These are phyloP conservation scores for Paxillus ammoniavirescens DNA, from an alignment of 768 basidiomycete species.

Conservation along the genomic window DNA sequence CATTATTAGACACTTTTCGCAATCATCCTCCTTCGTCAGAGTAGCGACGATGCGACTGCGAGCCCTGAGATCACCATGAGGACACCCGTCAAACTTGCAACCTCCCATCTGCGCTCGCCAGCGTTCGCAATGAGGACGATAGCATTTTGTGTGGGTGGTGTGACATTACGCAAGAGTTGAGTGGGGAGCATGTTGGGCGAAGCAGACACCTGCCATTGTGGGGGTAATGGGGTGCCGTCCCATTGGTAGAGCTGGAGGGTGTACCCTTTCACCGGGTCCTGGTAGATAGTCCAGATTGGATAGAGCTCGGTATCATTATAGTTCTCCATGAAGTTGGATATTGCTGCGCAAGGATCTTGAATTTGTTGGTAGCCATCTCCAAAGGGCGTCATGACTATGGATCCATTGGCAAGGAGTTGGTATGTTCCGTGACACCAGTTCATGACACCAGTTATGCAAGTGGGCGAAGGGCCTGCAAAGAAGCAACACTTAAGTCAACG, in stretches of 20 bases:
- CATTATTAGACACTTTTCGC: not conserved
- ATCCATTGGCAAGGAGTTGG: conserved; percentile 68
- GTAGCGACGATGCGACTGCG: conserved; percentile 22
- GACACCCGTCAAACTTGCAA: conserved; percentile 9
- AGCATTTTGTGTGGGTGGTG: conserved; percentile 24
- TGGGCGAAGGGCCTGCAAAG: conserved; percentile 69
- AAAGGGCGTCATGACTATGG: conserved; percentile 70
- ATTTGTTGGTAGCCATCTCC: conserved; percentile 93
- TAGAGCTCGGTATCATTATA: conserved; percentile 79
- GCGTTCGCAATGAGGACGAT: conserved; percentile 19
- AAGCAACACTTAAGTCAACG: not conserved
- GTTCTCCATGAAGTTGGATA: conserved; percentile 81
- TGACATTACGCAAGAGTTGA: conserved; percentile 55
- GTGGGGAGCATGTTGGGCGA: conserved; percentile 90
- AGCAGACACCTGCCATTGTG: conserved; percentile 61
- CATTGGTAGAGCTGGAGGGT: conserved; percentile 77
- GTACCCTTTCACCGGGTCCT: conserved; percentile 57
- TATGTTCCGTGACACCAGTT: conserved; percentile 90
- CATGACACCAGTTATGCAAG: conserved; percentile 86
- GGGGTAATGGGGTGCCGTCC: conserved; percentile 76
- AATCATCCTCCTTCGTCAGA: conserved; percentile 12
- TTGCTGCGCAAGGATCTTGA: conserved; percentile 89
- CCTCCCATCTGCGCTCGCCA: conserved; percentile 23
- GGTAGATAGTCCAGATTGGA: conserved; percentile 66
- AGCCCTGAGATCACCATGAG: conserved; percentile 15